Percentiles rank a stretch among this genome's conserved stretches.
Evolutionary conservation across 495 filamentous ascomycete genomes (phyloP).

Genomic region (Penicillium dipodomyicola): DNA sequence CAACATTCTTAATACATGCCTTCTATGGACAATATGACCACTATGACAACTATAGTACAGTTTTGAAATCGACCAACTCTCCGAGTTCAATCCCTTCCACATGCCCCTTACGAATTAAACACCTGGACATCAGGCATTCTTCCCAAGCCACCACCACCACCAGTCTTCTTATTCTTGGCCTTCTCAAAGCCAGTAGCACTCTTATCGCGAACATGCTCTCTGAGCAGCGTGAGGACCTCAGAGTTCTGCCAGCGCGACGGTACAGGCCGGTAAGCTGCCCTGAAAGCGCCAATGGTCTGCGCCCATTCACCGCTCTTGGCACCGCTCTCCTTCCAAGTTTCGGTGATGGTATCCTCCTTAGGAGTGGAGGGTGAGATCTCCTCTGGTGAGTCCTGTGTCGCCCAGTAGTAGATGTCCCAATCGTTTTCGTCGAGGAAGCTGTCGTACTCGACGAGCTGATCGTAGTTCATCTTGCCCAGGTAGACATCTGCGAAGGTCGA

Average conservation of each 20-base stretch:
- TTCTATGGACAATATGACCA: conserved; percentile 1
- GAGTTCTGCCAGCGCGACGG: conserved; percentile 79
- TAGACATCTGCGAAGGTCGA: conserved; percentile 88
- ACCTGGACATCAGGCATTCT: conserved; percentile 53
- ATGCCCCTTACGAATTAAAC: conserved; percentile 35
- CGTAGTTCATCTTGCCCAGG: conserved; percentile 66
- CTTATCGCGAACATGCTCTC: conserved; percentile 71
- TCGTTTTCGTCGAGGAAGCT: conserved; percentile 97
- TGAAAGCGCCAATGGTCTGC: conserved; percentile 91
- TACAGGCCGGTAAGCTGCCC: conserved; percentile 89
- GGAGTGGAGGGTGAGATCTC: conserved; percentile 28
- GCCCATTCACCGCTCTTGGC: conserved; percentile 81
- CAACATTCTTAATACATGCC: conserved; percentile 2
- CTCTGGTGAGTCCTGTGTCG: conserved; percentile 75
- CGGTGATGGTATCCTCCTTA: conserved; percentile 48
- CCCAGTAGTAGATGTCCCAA: conserved; percentile 99
- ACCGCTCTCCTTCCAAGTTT: conserved; percentile 53
- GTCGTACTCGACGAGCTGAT: conserved; percentile 82
- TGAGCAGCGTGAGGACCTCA: conserved; percentile 70
- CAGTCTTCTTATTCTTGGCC: conserved; percentile 45
- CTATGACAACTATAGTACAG: conserved; percentile 17
- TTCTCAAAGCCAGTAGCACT: conserved; percentile 53
- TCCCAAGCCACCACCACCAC: conserved; percentile 49
- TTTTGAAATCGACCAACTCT: neutral
- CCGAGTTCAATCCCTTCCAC: neutral